phyloP scores from a whole-genome alignment of 371 early-diverging fungal species.

The Syncephalastrum contaminatum region DNA sequence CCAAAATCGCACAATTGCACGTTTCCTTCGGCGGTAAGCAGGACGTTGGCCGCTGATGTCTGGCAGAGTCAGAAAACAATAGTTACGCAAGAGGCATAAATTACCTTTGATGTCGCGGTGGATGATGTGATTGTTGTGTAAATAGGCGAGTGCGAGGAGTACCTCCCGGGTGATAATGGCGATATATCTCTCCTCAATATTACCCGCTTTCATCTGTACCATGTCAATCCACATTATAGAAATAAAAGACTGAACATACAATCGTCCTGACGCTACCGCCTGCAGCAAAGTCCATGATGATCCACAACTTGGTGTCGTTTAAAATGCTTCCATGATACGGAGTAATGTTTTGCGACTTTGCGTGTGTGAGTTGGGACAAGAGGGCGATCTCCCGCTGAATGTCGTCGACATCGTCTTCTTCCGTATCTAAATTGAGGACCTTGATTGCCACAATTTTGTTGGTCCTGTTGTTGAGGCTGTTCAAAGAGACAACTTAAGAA shows the following conservation, averaged over 20 bases:
- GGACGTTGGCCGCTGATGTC: slow-evolving; percentile 80
- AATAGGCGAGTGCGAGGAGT: slow-evolving; percentile 83
- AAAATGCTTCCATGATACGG: slow-evolving; percentile 92
- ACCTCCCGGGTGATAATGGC: slow-evolving; percentile 88
- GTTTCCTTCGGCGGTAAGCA: slow-evolving; percentile 86
- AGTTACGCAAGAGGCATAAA: background rate
- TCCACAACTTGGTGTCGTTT: slow-evolving; percentile 93
- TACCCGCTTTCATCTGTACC: slow-evolving; percentile 77
- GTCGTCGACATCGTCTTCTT: slow-evolving; percentile 95
- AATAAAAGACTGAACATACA: slow-evolving; percentile 48
- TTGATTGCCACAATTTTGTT: slow-evolving; percentile 90
- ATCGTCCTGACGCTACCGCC: slow-evolving; percentile 89
- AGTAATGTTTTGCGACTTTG: slow-evolving; percentile 88
- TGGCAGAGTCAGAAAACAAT: background rate
- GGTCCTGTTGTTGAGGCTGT: slow-evolving; percentile 66
- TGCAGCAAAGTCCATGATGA: slow-evolving; percentile 97
- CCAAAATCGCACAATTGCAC: slow-evolving; percentile 97
- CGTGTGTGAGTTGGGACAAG: slow-evolving; percentile 78
- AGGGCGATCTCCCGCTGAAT: slow-evolving; percentile 93
- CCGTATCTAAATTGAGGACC: slow-evolving; percentile 93
- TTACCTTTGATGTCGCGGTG: slow-evolving; percentile 97
- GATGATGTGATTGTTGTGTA: slow-evolving; percentile 93
- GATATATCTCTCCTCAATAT: slow-evolving; percentile 86
- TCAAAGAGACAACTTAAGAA: background rate
- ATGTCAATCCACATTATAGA: background rate